Conservation (phyloP, 768 basidiomycete genomes). For the Auricularia sp. region DNA sequence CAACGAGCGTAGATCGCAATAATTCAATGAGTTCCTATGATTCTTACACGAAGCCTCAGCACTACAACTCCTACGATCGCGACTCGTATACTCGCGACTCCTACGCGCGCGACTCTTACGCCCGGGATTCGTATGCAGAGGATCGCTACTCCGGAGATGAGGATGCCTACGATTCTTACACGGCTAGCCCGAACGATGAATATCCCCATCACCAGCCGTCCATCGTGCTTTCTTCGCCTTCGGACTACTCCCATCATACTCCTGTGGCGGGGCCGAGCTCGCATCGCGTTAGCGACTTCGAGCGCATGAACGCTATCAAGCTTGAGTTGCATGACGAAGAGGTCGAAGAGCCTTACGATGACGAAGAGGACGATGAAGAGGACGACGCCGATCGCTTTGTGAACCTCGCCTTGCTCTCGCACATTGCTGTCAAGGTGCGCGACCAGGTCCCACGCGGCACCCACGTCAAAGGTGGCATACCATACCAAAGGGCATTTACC, state of each 20-base stretch:
- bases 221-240: neutral
- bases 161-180: neutral
- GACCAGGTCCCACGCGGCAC: slow-evolving; percentile 30
- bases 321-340: slow-evolving; percentile 7
- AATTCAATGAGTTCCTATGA: neutral
- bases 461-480: slow-evolving; percentile 33
- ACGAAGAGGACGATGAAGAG: slow-evolving; percentile 22
- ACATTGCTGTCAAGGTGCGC: slow-evolving; percentile 30
- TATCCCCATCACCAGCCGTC: neutral
- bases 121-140: neutral
- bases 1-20: neutral
- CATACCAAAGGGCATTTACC: slow-evolving; percentile 32
- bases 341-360: slow-evolving; percentile 2
- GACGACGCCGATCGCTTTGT: slow-evolving; percentile 26
- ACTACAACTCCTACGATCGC: neutral
- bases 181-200: neutral
- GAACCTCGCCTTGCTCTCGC: slow-evolving; percentile 30
- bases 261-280: slow-evolving; percentile 3
- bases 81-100: neutral
- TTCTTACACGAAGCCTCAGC: neutral
- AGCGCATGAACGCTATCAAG: slow-evolving; percentile 7
- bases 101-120: neutral
- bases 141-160: neutral
- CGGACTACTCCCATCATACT: neutral
- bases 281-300: slow-evolving; percentile 4